A percentile compares a stretch with the other conserved stretches of the same genome.
Evolutionary conservation across 805 yeast genomes (phyloP).

Genomic region (Saccharomycopsis sp.): DNA sequence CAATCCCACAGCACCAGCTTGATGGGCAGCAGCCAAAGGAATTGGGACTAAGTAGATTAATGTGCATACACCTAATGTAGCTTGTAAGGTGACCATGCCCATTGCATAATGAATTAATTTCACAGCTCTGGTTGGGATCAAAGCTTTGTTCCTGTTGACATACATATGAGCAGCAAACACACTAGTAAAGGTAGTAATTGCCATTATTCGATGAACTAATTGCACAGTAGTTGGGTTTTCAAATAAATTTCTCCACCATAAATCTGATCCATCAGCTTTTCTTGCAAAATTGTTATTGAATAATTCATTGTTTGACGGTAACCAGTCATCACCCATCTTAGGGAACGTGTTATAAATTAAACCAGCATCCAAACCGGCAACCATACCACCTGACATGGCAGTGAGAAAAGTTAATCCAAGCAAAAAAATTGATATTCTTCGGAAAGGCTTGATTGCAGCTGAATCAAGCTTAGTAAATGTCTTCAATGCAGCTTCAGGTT

Average conservation of each 20-base stretch:
- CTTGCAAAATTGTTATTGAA: slow-evolving; percentile 70
- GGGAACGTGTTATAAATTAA: slow-evolving; percentile 94
- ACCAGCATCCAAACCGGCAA: slow-evolving; percentile 98
- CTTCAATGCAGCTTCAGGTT: slow-evolving; percentile 51
- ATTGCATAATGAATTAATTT: slow-evolving; percentile 57
- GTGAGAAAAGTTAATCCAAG: slow-evolving; percentile 73
- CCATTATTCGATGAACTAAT: slow-evolving; percentile 79
- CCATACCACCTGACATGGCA: slow-evolving; percentile 97
- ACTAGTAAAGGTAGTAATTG: slow-evolving; percentile 69
- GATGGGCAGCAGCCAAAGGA: slow-evolving; percentile 91
- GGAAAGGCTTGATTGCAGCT: slow-evolving; percentile 51
- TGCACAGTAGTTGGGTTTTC: slow-evolving; percentile 98
- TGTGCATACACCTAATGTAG: slow-evolving; percentile 78
- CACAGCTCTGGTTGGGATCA: slow-evolving; percentile 51
- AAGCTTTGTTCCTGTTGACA: slow-evolving; percentile 46
- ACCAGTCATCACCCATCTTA: slow-evolving; percentile 66
- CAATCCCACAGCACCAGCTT: slow-evolving; percentile 91
- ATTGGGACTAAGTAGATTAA: slow-evolving; percentile 85
- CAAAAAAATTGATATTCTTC: slow-evolving; percentile 48
- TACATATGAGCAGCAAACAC: slow-evolving; percentile 67
- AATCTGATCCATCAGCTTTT: slow-evolving; percentile 58
- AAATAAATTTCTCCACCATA: slow-evolving; percentile 85
- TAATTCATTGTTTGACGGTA: slow-evolving; percentile 74
- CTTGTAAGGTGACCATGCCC: slow-evolving; percentile 84
- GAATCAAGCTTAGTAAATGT: slow-evolving; percentile 53